phyloP scores from a whole-genome alignment of 106 monocot genomes.

The Acanthochlamys bracteata region DNA sequence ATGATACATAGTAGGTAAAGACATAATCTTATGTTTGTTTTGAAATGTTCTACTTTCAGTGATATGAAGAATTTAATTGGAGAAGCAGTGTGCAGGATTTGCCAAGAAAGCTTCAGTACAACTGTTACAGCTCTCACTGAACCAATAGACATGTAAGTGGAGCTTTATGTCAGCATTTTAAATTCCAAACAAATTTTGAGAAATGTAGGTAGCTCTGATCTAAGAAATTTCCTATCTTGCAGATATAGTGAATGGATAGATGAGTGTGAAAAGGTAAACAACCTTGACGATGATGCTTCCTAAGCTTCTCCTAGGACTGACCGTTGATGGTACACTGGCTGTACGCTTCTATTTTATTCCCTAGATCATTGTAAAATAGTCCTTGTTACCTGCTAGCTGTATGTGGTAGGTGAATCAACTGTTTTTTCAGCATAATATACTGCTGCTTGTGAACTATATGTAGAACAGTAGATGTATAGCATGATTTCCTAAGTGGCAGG shows the following conservation, averaged over 20 bases:
- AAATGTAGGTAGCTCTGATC: too few species aligned
- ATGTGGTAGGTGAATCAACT: too few species aligned
- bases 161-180: not conserved
- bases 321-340: too few species aligned
- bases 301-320: constrained; percentile 1
- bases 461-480: too few species aligned
- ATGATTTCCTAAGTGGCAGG: too few species aligned
- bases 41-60: constrained; percentile 21
- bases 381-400: too few species aligned
- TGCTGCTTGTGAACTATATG: too few species aligned
- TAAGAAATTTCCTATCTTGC: not conserved
- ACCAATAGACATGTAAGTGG: constrained; percentile 59
- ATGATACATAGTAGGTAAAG: not conserved
- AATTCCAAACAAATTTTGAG: too few species aligned
- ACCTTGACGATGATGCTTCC: constrained; percentile 29
- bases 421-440: too few species aligned
- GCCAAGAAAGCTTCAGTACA: constrained; percentile 89
- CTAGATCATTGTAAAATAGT: too few species aligned
- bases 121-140: constrained; percentile 62
- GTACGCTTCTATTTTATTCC: too few species aligned
- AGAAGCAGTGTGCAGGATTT: constrained; percentile 75
- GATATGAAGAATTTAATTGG: constrained; percentile 92
- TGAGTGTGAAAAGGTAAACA: constrained; percentile 44
- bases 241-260: constrained; percentile 57
- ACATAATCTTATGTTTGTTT: not conserved